These are phyloP conservation scores for Viridothelium virens DNA, from an alignment of 495 filamentous ascomycete species.

Conservation along the genomic window DNA sequence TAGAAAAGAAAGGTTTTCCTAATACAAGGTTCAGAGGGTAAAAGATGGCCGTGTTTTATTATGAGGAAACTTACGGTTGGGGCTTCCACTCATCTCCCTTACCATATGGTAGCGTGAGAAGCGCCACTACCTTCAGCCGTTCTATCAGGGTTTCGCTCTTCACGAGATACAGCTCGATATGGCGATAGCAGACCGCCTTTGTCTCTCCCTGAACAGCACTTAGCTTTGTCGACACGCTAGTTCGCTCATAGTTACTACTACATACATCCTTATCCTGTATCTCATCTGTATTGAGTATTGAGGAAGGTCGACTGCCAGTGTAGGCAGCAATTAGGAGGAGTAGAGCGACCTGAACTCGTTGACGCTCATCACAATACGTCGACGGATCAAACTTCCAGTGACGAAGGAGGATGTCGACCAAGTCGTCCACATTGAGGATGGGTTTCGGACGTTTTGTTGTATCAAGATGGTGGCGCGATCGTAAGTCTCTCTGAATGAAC, in stretches of 20 bases:
- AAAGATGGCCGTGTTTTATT: background rate
- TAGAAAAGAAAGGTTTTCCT: background rate
- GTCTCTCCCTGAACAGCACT: background rate
- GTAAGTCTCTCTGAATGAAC: background rate
- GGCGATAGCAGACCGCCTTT: background rate
- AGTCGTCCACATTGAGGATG: background rate
- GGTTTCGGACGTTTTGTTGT: background rate
- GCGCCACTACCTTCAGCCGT: background rate
- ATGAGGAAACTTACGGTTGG: background rate
- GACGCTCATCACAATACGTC: background rate
- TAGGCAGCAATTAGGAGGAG: background rate
- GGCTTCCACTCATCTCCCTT: background rate
- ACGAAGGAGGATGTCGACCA: background rate
- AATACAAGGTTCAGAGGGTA: background rate
- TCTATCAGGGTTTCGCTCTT: background rate
- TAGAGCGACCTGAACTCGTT: background rate
- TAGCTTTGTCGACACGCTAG: too few relatives aligned
- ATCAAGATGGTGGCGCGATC: background rate
- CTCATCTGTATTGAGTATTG: background rate
- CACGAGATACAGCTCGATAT: background rate
- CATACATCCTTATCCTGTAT: too few relatives aligned
- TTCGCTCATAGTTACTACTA: too few relatives aligned
- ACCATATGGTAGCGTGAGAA: background rate
- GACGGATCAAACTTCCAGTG: background rate
- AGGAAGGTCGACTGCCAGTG: background rate